Conservation (phyloP, 1,284 basidiomycete species). For the Takashimella koratensis region DNA sequence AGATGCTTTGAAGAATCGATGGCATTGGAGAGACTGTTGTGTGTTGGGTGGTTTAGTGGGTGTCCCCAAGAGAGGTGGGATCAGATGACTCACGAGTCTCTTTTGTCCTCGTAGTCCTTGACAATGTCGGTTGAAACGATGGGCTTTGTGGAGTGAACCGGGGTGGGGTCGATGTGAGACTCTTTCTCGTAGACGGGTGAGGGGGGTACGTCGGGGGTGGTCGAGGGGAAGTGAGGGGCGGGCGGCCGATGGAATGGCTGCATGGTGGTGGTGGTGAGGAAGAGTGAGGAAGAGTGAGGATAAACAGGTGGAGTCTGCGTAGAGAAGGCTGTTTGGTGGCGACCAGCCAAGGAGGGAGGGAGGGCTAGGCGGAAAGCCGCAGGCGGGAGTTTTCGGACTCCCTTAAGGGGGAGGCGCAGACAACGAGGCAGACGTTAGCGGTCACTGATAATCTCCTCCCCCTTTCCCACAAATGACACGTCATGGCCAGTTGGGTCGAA, state of each 20-base stretch:
- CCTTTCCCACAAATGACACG: too few relatives aligned
- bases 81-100: conserved; percentile 43
- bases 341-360: too few relatives aligned
- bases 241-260: conserved; percentile 35
- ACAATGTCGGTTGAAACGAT: conserved; percentile 36
- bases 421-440: too few relatives aligned
- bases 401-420: not conserved
- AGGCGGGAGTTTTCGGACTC: not conserved
- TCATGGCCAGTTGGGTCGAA: not conserved
- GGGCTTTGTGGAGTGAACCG: conserved; percentile 20
- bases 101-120: conserved; percentile 47
- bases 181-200: conserved; percentile 41
- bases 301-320: not conserved
- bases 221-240: conserved; percentile 13
- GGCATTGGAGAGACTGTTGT: conserved; percentile 64
- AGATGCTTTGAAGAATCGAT: conserved; percentile 69
- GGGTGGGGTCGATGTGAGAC: conserved; percentile 37
- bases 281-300: not conserved
- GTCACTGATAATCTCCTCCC: too few relatives aligned
- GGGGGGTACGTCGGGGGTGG: conserved; percentile 21
- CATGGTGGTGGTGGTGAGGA: conserved; percentile 20
- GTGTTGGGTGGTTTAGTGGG: too few relatives aligned
- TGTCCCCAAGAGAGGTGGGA: too few relatives aligned
- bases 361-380: too few relatives aligned
- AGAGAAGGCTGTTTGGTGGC: not conserved